Percentiles rank a stretch among this genome's conserved stretches.
These are phyloP conservation scores for Prunus salicina DNA, from an alignment of 306 rosid genomes.

Conservation along the genomic window DNA sequence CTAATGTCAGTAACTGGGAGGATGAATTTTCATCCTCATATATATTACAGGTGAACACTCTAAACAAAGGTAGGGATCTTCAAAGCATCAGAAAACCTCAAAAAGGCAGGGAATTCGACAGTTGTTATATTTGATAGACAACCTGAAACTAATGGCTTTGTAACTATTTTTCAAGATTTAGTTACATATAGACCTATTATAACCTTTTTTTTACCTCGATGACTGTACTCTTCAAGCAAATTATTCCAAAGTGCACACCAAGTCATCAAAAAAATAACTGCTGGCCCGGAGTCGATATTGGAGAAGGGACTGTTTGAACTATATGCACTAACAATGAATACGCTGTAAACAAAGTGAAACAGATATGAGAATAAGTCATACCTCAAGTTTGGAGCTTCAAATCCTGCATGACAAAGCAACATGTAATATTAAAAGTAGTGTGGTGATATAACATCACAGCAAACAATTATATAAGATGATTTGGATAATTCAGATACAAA, in stretches of 20 bases:
- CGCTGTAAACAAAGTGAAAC: not conserved
- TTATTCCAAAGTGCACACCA: not conserved
- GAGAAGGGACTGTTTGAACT: not conserved
- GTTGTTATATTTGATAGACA: not conserved
- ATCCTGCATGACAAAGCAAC: slow-evolving; percentile 47
- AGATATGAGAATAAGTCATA: slow-evolving; percentile 20
- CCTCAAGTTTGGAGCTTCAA: slow-evolving; percentile 82
- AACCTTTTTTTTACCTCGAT: not conserved
- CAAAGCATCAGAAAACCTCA: not conserved
- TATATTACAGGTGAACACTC: not conserved
- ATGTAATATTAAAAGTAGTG: not conserved
- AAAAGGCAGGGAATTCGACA: not conserved
- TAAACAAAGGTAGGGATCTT: not conserved
- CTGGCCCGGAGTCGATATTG: not conserved
- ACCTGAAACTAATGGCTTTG: not conserved
- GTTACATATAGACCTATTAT: not conserved
- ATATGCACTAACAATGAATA: not conserved
- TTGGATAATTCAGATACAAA: not conserved
- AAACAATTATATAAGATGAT: not conserved
- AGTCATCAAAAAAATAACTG: not conserved
- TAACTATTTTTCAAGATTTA: not conserved
- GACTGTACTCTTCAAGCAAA: not conserved
- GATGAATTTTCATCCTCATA: not conserved
- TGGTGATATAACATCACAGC: not conserved
- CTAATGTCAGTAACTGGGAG: not conserved